A percentile compares a stretch with the other conserved stretches of the same genome.
These are phyloP conservation scores for Aureoboletus auriporus DNA, from an alignment of 768 basidiomycete genomes.

Conservation along the genomic window DNA sequence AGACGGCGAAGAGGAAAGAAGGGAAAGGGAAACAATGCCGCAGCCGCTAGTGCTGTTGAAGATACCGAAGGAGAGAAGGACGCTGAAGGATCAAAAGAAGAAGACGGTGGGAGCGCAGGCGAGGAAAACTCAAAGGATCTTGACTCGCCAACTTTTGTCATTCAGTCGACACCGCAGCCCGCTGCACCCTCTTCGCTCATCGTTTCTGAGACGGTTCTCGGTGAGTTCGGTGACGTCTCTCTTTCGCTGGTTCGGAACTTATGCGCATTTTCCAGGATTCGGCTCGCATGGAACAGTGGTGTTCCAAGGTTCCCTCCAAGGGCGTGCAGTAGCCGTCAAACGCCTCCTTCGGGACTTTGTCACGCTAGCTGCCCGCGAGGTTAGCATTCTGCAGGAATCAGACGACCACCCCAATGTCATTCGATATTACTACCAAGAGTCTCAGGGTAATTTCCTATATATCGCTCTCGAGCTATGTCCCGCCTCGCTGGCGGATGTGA, in stretches of 20 bases:
- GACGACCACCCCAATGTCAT: slow-evolving; percentile 99
- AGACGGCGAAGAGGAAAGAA: slow-evolving; percentile 48
- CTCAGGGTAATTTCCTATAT: slow-evolving; percentile 90
- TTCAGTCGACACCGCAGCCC: slow-evolving; percentile 19
- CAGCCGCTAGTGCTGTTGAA: slow-evolving; percentile 12
- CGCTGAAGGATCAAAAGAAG: slow-evolving; percentile 35
- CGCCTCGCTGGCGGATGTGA: slow-evolving; percentile 80
- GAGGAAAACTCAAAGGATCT: slow-evolving; percentile 14
- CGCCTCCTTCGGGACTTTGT: slow-evolving; percentile 94
- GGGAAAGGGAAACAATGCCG: slow-evolving; percentile 40
- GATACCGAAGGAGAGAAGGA: slow-evolving; percentile 25
- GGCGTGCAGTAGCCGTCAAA: slow-evolving; percentile 97
- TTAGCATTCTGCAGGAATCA: slow-evolving; percentile 89
- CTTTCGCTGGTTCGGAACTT: background rate
- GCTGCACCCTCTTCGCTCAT: slow-evolving; percentile 53
- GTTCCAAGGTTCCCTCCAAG: slow-evolving; percentile 91
- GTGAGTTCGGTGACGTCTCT: slow-evolving; percentile 37
- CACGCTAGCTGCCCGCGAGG: slow-evolving; percentile 90
- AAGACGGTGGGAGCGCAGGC: slow-evolving; percentile 22
- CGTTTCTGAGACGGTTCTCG: slow-evolving; percentile 73
- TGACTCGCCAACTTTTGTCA: slow-evolving; percentile 17
- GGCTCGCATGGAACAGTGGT: slow-evolving; percentile 98
- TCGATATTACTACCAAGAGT: slow-evolving; percentile 96
- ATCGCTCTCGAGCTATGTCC: slow-evolving; percentile 96
- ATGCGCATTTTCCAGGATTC: slow-evolving; percentile 54